Evolutionary conservation across 1,284 basidiomycete species (phyloP).

Genomic region (Polyporus tsugae): DNA sequence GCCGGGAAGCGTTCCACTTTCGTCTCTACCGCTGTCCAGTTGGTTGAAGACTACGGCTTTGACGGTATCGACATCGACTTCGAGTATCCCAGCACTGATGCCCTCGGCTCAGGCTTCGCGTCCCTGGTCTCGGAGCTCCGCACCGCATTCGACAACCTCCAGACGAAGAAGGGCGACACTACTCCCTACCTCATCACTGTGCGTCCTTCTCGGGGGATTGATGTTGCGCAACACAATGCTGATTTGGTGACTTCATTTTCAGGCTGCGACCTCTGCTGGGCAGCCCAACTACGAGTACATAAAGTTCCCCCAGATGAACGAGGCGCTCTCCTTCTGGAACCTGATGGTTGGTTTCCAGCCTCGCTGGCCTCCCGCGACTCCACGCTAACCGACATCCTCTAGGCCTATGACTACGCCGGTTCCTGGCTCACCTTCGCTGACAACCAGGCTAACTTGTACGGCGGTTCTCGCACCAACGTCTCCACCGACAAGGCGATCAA

Average conservation of each 20-base stretch:
- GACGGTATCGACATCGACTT: slow-evolving; percentile 86
- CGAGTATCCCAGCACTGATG: slow-evolving; percentile 63
- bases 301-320: slow-evolving; percentile 79
- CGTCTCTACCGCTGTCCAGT: slow-evolving; percentile 71
- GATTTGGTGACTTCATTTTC: not conserved
- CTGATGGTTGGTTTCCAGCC: slow-evolving; percentile 72
- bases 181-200: slow-evolving; percentile 67
- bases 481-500: slow-evolving; percentile 79
- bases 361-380: not conserved
- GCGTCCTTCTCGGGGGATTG: slow-evolving; percentile 21
- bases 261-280: slow-evolving; percentile 68
- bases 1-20: slow-evolving; percentile 72
- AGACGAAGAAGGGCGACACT: slow-evolving; percentile 62
- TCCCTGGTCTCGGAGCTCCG: slow-evolving; percentile 65
- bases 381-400: slow-evolving; percentile 14
- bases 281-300: slow-evolving; percentile 71
- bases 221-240: not conserved
- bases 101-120: slow-evolving; percentile 65
- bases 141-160: slow-evolving; percentile 60
- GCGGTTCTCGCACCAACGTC: slow-evolving; percentile 64
- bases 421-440: slow-evolving; percentile 74
- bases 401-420: slow-evolving; percentile 84
- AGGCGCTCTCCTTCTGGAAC: slow-evolving; percentile 86
- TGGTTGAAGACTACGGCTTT: slow-evolving; percentile 89
- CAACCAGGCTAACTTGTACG: slow-evolving; percentile 87